A percentile compares a stretch with the other conserved stretches of the same genome.
Evolutionary conservation across 768 basidiomycete genomes (phyloP).

Genomic region (Serendipita indica): DNA sequence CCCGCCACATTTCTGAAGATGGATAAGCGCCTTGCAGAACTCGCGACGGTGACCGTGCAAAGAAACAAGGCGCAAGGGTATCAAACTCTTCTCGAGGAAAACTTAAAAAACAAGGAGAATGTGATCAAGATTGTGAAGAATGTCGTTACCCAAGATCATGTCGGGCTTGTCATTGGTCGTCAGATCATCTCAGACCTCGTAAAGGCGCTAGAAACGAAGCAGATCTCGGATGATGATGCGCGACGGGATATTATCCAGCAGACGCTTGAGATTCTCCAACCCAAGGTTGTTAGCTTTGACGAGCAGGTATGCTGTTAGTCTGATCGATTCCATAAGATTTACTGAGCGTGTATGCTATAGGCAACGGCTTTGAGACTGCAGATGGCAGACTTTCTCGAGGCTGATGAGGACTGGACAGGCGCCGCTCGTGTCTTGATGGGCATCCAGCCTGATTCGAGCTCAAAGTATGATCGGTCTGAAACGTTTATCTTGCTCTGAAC

Average conservation of each 20-base stretch:
- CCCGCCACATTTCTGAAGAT: conserved; percentile 23
- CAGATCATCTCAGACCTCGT: conserved; percentile 80
- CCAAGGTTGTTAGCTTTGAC: conserved; percentile 80
- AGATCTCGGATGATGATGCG: conserved; percentile 37
- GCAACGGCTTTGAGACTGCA: conserved; percentile 71
- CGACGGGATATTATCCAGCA: conserved; percentile 64
- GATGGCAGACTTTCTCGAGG: conserved; percentile 79
- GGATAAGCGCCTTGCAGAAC: conserved; percentile 52
- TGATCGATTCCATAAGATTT: neutral
- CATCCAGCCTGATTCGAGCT: conserved; percentile 79
- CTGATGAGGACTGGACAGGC: conserved; percentile 85
- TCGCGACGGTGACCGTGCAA: conserved; percentile 44
- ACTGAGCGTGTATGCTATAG: conserved; percentile 26
- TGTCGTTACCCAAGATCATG: conserved; percentile 66
- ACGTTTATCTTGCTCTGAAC: neutral
- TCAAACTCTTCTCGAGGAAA: conserved; percentile 49
- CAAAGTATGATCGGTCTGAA: conserved; percentile 39
- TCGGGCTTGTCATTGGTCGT: conserved; percentile 76
- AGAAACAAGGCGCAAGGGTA: conserved; percentile 77
- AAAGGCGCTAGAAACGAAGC: conserved; percentile 43
- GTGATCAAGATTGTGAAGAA: conserved; percentile 49
- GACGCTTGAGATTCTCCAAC: conserved; percentile 53
- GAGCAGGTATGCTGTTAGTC: conserved; percentile 56
- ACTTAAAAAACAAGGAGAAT: conserved; percentile 38
- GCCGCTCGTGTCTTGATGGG: conserved; percentile 86